Evolutionary conservation across 75 land plant species (phyloP).

Genomic region (Gnetum montanum): DNA sequence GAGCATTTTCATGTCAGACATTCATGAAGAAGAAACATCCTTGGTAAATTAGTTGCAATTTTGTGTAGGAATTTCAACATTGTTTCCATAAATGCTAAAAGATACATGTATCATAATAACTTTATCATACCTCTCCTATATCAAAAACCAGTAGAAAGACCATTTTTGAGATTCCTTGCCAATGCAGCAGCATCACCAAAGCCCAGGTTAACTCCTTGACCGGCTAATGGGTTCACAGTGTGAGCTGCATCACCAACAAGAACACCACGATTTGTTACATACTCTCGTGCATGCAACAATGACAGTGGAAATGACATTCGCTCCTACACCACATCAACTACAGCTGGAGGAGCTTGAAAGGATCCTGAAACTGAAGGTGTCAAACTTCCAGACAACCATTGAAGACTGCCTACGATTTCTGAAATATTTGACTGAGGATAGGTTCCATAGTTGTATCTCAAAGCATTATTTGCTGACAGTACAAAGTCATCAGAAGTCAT

Average conservation of each 20-base stretch:
- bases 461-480: constrained; percentile 57
- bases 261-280: constrained; percentile 55
- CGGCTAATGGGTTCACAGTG: constrained; percentile 95
- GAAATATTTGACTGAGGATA: constrained; percentile 42
- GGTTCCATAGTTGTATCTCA: constrained; percentile 66
- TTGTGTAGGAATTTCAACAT: no score
- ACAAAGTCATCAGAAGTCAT: constrained; percentile 71
- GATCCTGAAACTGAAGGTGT: constrained; percentile 38
- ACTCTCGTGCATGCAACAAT: constrained; percentile 60
- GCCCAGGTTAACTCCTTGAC: constrained; percentile 97
- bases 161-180: constrained; percentile 52
- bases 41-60: no score
- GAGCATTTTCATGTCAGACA: no score
- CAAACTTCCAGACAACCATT: constrained; percentile 21
- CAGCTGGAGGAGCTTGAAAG: constrained; percentile 75
- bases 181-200: constrained; percentile 88
- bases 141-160: constrained; percentile 58
- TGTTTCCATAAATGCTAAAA: no score
- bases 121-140: constrained; percentile 88
- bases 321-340: constrained; percentile 48
- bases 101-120: no score
- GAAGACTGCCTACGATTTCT: constrained; percentile 3
- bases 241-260: constrained; percentile 98
- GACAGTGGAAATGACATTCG: constrained; percentile 81
- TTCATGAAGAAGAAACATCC: no score